phyloP scores from a whole-genome alignment of 768 basidiomycete genomes.

The Solioccasus polychromus region DNA sequence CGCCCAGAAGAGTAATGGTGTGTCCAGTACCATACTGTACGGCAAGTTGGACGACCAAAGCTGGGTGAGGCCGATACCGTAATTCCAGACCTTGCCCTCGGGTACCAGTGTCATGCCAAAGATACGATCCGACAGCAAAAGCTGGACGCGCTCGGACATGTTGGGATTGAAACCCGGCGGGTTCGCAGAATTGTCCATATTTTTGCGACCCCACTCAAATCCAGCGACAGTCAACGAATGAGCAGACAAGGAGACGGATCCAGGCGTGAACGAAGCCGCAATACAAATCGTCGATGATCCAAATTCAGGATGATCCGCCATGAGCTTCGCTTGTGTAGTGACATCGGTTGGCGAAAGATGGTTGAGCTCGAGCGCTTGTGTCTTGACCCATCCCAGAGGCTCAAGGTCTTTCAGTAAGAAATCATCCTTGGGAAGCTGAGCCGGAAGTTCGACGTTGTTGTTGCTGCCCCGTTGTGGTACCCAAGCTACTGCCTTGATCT shows the following conservation, averaged over 20 bases:
- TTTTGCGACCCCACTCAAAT: constrained; percentile 98
- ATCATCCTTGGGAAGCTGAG: constrained; percentile 89
- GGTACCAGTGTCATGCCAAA: constrained; percentile 95
- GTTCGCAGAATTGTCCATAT: constrained; percentile 78
- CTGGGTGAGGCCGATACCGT: constrained; percentile 91
- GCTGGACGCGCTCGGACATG: constrained; percentile 94
- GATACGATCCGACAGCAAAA: constrained; percentile 92
- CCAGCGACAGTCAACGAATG: constrained; percentile 89
- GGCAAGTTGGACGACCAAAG: constrained; percentile 80
- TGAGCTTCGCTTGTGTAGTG: constrained; percentile 91
- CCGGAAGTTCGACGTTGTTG: constrained; percentile 88
- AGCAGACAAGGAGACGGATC: constrained; percentile 92
- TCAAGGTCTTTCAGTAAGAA: constrained; percentile 94
- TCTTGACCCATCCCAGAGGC: constrained; percentile 95
- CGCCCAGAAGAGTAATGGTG: constrained; percentile 94
- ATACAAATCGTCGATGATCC: constrained; percentile 92
- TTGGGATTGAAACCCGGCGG: constrained; percentile 96
- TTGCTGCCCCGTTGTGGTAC: constrained; percentile 97
- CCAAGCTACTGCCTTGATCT: constrained; percentile 97
- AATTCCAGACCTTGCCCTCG: constrained; percentile 96
- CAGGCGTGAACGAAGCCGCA: constrained; percentile 95
- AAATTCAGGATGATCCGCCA: constrained; percentile 96
- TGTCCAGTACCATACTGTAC: constrained; percentile 85
- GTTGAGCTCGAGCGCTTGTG: constrained; percentile 87
- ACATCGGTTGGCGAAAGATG: constrained; percentile 93